Evolutionary conservation across 208 protist species (phyloP).

Genomic region (Leishmania tropica): DNA sequence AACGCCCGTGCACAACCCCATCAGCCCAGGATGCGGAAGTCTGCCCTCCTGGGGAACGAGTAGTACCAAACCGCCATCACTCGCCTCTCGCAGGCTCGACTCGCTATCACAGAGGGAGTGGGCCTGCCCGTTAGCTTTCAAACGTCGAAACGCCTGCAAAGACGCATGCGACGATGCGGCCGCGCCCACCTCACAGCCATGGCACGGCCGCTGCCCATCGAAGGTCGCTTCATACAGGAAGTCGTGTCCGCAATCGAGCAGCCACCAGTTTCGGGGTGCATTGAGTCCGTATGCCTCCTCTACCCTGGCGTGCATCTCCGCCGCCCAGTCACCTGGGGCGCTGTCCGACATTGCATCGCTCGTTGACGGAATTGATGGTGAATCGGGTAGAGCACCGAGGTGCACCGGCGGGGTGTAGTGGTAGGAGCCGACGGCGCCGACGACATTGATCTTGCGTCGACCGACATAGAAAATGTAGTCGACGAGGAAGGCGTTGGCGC

Average conservation of each 20-base stretch:
- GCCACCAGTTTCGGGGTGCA: slow-evolving; percentile 42
- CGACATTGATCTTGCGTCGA: slow-evolving; percentile 77
- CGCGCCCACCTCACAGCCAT: neutral
- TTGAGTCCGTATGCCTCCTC: slow-evolving; percentile 18
- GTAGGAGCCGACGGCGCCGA: slow-evolving; percentile 81
- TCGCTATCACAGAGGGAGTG: slow-evolving; percentile 57
- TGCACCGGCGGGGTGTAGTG: slow-evolving; percentile 85
- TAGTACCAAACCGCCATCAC: slow-evolving; percentile 43
- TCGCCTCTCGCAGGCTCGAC: slow-evolving; percentile 30
- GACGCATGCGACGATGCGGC: slow-evolving; percentile 16
- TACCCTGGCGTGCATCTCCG: slow-evolving; percentile 16
- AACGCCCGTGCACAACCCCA: slow-evolving; percentile 61
- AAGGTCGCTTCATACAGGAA: slow-evolving; percentile 39
- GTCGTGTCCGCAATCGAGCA: slow-evolving; percentile 78
- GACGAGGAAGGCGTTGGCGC: slow-evolving; percentile 88
- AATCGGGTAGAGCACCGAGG: slow-evolving; percentile 32
- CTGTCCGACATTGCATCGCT: neutral
- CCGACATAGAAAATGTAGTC: slow-evolving; percentile 83
- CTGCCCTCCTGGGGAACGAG: slow-evolving; percentile 83
- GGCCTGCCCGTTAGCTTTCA: slow-evolving; percentile 9
- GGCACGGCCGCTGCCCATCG: neutral
- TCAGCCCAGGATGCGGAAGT: slow-evolving; percentile 66
- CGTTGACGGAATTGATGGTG: neutral
- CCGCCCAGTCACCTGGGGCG: slow-evolving; percentile 15
- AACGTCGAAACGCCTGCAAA: slow-evolving; percentile 38